Evolutionary conservation across 805 yeast genomes (phyloP).

Genomic region (Candida endomychidarum): DNA sequence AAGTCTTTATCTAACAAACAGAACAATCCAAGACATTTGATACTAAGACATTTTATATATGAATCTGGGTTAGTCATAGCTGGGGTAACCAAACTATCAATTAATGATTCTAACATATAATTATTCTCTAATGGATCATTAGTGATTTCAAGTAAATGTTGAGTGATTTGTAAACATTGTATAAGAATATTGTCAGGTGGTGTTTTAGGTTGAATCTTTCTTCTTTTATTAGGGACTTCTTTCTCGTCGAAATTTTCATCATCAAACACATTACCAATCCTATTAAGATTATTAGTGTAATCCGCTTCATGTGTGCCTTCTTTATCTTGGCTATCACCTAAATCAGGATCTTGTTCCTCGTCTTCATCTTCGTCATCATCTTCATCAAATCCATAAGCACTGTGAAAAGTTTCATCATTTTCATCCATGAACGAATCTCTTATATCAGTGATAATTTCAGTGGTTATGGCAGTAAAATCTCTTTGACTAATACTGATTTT

Average conservation of each 20-base stretch:
- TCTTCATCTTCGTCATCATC: conserved; percentile 22
- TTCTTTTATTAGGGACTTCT: conserved; percentile 18
- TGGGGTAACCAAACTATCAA: conserved; percentile 76
- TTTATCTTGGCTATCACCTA: conserved; percentile 16
- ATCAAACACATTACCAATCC: conserved; percentile 18
- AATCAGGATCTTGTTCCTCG: conserved; percentile 20
- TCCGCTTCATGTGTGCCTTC: conserved; percentile 19
- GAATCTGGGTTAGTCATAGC: conserved; percentile 45
- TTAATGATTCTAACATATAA: conserved; percentile 62
- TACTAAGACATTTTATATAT: conserved; percentile 59
- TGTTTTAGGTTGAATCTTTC: conserved; percentile 39
- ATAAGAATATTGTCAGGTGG: conserved; percentile 49
- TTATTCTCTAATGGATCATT: conserved; percentile 65
- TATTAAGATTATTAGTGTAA: conserved; percentile 15
- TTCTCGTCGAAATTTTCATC: conserved; percentile 13
- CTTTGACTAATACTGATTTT: conserved; percentile 74
- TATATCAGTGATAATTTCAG: conserved; percentile 84
- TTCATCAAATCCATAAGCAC: conserved; percentile 40
- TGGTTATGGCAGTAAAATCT: conserved; percentile 79
- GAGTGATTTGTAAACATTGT: conserved; percentile 68
- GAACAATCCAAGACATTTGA: conserved; percentile 76
- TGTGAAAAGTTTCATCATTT: conserved; percentile 47
- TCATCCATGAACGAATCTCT: conserved; percentile 62
- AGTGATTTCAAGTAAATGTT: conserved; percentile 65
- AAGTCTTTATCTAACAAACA: conserved; percentile 63